phyloP scores from a whole-genome alignment of 352 stramenopile species.

The Phytophthora sp. region DNA sequence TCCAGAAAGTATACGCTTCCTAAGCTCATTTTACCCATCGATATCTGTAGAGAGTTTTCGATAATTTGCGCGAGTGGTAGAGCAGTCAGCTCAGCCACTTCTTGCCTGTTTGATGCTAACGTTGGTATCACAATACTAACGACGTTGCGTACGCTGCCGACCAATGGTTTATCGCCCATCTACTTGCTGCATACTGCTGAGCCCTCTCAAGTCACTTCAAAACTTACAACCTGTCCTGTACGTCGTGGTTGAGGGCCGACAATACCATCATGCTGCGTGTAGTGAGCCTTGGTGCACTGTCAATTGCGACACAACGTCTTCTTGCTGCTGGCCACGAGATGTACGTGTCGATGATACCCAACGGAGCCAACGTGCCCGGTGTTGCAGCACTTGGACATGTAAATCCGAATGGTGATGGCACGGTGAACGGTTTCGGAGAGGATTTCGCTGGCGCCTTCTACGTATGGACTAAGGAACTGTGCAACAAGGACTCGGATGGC shows the following conservation, averaged over 20 bases:
- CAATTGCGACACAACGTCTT: neutral
- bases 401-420: conserved; percentile 30
- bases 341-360: conserved; percentile 36
- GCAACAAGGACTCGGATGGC: conserved; percentile 45
- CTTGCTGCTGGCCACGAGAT: neutral
- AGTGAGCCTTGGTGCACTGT: neutral
- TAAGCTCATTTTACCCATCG: conserved; percentile 6
- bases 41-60: neutral
- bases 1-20: neutral
- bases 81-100: neutral
- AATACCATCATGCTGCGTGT: neutral
- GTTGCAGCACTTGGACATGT: conserved; percentile 48
- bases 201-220: no score
- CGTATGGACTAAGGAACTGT: conserved; percentile 57
- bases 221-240: no score
- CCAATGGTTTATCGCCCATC: no score
- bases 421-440: conserved; percentile 58
- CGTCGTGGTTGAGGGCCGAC: no score
- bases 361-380: conserved; percentile 42
- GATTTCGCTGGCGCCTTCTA: conserved; percentile 49
- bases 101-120: neutral
- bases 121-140: conserved; percentile 1
- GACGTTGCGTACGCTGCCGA: neutral
- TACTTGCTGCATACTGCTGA: no score
- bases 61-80: neutral